Base-by-base conservation (phyloP, 2,329 filamentous ascomycete genomes). In the Blumeriella jaapii region DNA sequence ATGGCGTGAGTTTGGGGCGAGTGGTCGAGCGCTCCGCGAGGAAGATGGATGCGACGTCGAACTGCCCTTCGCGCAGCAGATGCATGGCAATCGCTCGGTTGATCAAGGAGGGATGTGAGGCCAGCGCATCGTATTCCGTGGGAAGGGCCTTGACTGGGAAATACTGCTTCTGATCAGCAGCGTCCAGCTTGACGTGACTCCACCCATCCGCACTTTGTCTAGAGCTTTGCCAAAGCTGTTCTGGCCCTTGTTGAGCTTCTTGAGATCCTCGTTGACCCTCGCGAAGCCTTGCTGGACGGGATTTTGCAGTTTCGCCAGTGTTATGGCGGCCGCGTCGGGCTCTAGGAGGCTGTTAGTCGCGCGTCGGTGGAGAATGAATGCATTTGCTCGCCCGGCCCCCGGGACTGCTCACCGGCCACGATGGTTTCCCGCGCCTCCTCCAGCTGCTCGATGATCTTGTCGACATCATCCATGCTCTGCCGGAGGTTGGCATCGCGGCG, bases 11-110 rank as follows among this genome's bases (percentile, higher is more conserved):
- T 59, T 47, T 56, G 54, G 16, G 60, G 57, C 24, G 64, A 62
- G 40, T 63, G 60, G 15, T 62, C 56, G 35, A 64, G 60, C 18
- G 71, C 73, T 63, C 96, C 91, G 10, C 64, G 31, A 94, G 73
- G 50, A 98, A 95, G 1, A 78, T 85, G 11, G 78, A 76, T 9
- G 89, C 89, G 2, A 94, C 87, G 14, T 69, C 70, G 58, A 98
- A 98, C 55, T 94, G 82, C 31, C 91, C 91, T 61, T 96, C 89
- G 25, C 91, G 82, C 24, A 98, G 70, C 14, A 98, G 71, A 55
- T 98, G 91, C 86, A 96, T 95, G 7, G 83, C 83, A 49, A 98
- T 93, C 5, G 91, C 89, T 38, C 87, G 76, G 60, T 95, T 93
- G 55, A 96, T 84, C 9, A 95, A 68, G 11, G 70, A 66, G 3